A percentile compares a stretch with the other conserved stretches of the same genome.
These are phyloP conservation scores for Nicotiana otophora DNA, from an alignment of 257 asterid genomes.

Conservation along the genomic window DNA sequence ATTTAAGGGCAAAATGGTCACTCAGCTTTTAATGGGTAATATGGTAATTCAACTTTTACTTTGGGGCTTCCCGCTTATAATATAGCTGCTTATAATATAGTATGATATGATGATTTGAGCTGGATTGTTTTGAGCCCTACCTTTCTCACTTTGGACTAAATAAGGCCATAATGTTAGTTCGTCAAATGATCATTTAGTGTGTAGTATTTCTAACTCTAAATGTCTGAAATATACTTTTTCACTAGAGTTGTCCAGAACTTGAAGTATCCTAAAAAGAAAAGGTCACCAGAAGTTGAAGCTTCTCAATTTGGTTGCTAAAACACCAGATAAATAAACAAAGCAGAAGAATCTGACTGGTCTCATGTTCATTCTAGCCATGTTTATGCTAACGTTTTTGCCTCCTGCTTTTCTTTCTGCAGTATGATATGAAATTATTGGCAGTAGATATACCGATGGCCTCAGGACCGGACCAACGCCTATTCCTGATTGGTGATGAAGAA, in stretches of 20 bases:
- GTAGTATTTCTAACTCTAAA: not conserved
- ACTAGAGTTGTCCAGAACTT: too few species aligned
- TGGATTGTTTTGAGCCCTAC: not conserved
- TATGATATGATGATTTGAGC: not conserved
- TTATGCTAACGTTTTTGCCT: not conserved
- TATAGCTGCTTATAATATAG: too few species aligned
- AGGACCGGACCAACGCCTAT: constrained; percentile 92
- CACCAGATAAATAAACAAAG: not conserved
- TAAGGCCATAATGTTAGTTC: not conserved
- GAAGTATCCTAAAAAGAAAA: too few species aligned
- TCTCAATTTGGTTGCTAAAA: not conserved
- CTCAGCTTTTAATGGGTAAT: too few species aligned
- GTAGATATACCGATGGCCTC: constrained; percentile 77
- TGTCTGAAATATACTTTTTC: too few species aligned
- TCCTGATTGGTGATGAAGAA: constrained; percentile 84
- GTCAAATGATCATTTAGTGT: not conserved
- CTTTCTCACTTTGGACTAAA: not conserved
- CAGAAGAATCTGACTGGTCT: not conserved
- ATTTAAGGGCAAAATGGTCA: too few species aligned
- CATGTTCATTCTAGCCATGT: not conserved
- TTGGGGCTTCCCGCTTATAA: too few species aligned
- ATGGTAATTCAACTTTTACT: too few species aligned
- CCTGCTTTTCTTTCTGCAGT: constrained; percentile 42
- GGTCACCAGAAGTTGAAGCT: not conserved
- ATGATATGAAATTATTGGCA: constrained; percentile 80